phyloP scores from a whole-genome alignment of 2,329 filamentous ascomycete genomes.

The Talaromyces verruculosus region DNA sequence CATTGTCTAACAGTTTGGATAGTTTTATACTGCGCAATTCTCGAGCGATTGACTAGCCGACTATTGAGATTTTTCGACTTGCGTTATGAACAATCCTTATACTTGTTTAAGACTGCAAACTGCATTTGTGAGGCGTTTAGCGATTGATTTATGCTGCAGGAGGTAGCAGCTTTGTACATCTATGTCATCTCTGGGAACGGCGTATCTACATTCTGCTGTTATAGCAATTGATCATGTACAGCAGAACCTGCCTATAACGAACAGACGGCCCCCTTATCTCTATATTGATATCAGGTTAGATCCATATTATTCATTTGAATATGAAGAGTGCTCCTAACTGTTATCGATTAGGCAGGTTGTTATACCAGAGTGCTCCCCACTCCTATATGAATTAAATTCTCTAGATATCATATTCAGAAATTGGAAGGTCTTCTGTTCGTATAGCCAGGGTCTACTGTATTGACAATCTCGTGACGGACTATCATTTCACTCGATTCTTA shows the following conservation, averaged over 20 bases:
- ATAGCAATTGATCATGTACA: neutral
- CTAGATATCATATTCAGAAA: no score
- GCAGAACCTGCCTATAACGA: no score
- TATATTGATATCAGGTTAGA: no score
- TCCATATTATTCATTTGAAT: no score
- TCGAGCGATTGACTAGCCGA: conserved; percentile 21
- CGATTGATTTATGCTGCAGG: conserved; percentile 7
- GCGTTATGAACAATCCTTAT: neutral
- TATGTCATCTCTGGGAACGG: neutral
- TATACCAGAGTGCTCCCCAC: no score
- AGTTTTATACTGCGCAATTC: conserved; percentile 21
- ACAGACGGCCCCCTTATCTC: no score
- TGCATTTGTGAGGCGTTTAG: conserved; percentile 4
- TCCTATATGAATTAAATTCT: no score
- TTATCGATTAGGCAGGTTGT: no score
- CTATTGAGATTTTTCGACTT: neutral
- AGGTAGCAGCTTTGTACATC: conserved; percentile 9
- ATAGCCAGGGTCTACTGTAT: neutral
- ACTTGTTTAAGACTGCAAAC: neutral
- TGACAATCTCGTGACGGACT: neutral
- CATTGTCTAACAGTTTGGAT: neutral
- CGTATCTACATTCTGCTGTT: neutral
- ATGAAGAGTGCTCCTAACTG: no score
- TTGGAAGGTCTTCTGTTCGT: no score
- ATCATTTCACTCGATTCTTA: neutral